Evolutionary conservation across 106 monocot genomes (phyloP), one percentile per base, ranked within the genome.

Genomic region (Dioscorea alata): DNA sequence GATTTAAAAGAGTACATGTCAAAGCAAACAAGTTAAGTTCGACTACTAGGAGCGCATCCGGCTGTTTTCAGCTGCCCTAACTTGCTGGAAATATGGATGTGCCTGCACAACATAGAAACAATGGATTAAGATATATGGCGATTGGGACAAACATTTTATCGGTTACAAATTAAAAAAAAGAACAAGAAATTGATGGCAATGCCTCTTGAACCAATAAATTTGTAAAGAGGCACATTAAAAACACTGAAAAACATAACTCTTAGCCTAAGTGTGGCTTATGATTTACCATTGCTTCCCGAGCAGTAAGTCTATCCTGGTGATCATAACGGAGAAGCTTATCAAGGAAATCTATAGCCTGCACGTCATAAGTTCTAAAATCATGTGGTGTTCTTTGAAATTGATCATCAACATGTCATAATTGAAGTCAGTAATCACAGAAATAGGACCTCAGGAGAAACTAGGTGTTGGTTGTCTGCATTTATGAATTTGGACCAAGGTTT

Each of bases 271-370:
- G 28, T 28, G 28, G 28, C 28, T 28, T 28, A 28, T 28, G 49
- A 20, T 22, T 76, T 88, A 92, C 89, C 93, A 89, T 93, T 57
- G 88, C 93, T 86, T 93, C 93, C 24, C 77, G 73, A 25, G 93
- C 88, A 49, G 93, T 89, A n/a, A 89, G 83, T 54, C 93, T 85
- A 54, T 93, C 88, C 69, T 86, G 92, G 57, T 93, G 92, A 77
- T 93, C 93, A 78, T 93, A 93, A 33, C 86, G 85, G 60, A 93
- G 86, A 71, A 93, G 86, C 69, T 84, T 93, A 71, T 93, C 93
- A 60, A 89, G 93, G 78, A 89, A 93, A 84, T 93, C 89, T 57
- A 93, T 80, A 33, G 93, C 89, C 93, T 93, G 83, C 65, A 76
- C 0, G 1, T 1, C 48, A 50, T 54, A 15, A 3, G 17, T 28